These are phyloP conservation scores for Coniochaeta hoffmannii DNA, from an alignment of 2,329 filamentous ascomycete genomes.

Conservation along the genomic window DNA sequence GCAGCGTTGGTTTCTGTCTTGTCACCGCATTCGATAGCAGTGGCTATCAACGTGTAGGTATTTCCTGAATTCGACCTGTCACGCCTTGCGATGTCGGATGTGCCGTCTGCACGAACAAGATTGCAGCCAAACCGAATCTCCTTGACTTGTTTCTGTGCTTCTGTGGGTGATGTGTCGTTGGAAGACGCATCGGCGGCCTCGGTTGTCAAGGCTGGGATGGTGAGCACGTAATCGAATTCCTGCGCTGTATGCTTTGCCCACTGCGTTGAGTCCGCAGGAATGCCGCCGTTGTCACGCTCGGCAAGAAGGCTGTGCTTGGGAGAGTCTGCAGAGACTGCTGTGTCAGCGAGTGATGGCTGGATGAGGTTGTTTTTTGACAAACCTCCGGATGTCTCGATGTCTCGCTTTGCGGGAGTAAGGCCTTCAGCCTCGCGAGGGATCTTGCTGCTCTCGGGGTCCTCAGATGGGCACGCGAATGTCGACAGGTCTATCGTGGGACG, in stretches of 20 bases:
- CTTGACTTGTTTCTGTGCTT: slow-evolving; percentile 9
- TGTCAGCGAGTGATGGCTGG: not conserved
- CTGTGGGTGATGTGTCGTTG: not conserved
- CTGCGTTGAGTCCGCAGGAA: slow-evolving; percentile 13
- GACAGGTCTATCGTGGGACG: not conserved
- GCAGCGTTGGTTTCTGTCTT: slow-evolving; percentile 7
- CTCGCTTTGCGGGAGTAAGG: not conserved
- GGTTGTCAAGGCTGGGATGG: slow-evolving; percentile 21
- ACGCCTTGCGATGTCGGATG: slow-evolving; percentile 13
- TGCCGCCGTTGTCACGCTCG: not conserved
- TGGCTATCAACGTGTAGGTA: slow-evolving; percentile 40
- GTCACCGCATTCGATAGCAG: slow-evolving; percentile 25
- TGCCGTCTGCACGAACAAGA: slow-evolving; percentile 32
- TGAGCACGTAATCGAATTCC: slow-evolving; percentile 44
- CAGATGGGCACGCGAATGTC: not conserved
- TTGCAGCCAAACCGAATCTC: slow-evolving; percentile 45
- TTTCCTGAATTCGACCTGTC: slow-evolving; percentile 21
- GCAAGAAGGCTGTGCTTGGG: not conserved
- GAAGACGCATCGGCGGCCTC: not conserved
- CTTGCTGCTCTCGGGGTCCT: not conserved
- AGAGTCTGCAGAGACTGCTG: not conserved
- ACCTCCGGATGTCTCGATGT: not conserved
- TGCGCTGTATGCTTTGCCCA: slow-evolving; percentile 36
- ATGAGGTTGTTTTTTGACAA: not conserved
- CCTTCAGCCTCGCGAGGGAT: not conserved